These are phyloP conservation scores for Phalaenopsis hybrid DNA, from an alignment of 116 monocot genomes.

Conservation along the genomic window DNA sequence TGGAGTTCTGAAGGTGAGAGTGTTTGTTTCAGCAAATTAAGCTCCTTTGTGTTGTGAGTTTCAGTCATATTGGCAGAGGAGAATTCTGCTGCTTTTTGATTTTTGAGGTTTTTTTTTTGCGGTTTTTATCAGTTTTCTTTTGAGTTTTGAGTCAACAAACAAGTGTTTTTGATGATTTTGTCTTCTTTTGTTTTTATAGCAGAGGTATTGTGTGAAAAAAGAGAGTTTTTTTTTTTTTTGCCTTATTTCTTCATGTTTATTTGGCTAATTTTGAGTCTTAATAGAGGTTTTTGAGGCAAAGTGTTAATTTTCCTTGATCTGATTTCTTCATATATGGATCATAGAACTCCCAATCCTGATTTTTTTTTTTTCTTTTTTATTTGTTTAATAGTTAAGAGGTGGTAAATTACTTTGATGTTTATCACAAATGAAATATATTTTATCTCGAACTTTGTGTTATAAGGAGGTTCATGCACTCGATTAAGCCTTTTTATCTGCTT, in stretches of 20 bases:
- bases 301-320: not conserved
- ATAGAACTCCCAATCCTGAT: not conserved
- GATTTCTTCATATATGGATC: not conserved
- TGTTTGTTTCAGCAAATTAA: not conserved
- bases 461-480: too few species aligned
- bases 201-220: not conserved
- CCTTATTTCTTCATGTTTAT: not conserved
- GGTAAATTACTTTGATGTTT: not conserved
- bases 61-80: not conserved
- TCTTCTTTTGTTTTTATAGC: not conserved
- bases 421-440: not conserved
- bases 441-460: too few species aligned
- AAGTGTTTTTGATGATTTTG: not conserved
- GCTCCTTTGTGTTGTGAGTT: not conserved
- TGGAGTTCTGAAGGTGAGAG: not conserved
- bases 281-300: not conserved
- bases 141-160: not conserved
- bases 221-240: not conserved
- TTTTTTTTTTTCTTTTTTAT: not conserved
- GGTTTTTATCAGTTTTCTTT: not conserved
- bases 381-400: not conserved
- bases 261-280: not conserved
- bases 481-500: too few species aligned
- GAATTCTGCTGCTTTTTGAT: not conserved
- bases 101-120: not conserved